Base-by-base conservation (phyloP, 129 eudicot genomes). In the Flaveria robusta region DNA sequence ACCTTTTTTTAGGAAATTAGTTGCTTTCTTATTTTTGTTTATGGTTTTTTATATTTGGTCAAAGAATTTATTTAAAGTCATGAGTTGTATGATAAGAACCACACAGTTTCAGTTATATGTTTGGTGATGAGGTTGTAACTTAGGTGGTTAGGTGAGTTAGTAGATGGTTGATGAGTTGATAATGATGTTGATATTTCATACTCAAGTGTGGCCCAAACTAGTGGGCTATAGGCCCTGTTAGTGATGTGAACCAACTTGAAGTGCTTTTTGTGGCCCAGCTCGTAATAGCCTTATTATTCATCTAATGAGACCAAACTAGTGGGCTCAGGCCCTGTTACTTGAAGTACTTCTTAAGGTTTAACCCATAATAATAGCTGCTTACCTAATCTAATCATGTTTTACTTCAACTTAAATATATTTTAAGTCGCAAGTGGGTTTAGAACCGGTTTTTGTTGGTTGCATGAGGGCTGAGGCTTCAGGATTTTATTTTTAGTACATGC, bases 111-210 rank as follows among this genome's bases (percentile, higher is more conserved):
- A 9, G 51, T 70, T 31, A 31, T 12, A 47, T 47, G 23, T 46
- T 70, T 72, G 55, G 73, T 71, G 29, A 71, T 23, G 46, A 50
- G 23, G 71, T 60, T 78, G 65, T 49, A 23, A 39, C 37, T 60
- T 79, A 72, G 83, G 78, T 62, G 74, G 24, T 59, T 18, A 74
- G 19, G 43, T 59, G 55, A 62, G 5, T 55, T 55, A 20, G 23
- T 70, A 76, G 27, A 26, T 45, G 62, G 13, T 19, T 13, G 49
- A 46, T 46, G 7, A 3, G 0, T 43, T 43, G 47, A 42, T 34
- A 1, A 43, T 54, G 62, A 18, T 58, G 65, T 58, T 26, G 66
- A 60, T 13, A 63, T 63, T 63, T 63, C 68, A 29, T 16, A 5
- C 43, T 63, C 68, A 63, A 63, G 1, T 27, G 23, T 29, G 68